Evolutionary conservation across 164 flowering plant species (phyloP).

Genomic region (Pachysandra terminalis): DNA sequence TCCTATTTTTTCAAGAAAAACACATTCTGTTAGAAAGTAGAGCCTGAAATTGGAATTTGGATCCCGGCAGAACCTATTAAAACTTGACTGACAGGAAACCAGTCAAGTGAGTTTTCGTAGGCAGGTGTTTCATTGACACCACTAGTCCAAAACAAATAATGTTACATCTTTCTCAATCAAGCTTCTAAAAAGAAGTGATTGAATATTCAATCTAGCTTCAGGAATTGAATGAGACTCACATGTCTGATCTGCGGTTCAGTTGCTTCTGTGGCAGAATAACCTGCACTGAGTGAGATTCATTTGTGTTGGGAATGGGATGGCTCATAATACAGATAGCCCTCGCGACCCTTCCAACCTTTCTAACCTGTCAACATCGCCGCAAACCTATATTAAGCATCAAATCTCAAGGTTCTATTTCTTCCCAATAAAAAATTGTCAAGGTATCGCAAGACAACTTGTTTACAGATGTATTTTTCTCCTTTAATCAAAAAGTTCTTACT

Average conservation of each 20-base stretch:
- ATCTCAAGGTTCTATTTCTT: background rate
- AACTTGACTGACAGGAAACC: background rate
- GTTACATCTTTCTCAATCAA: background rate
- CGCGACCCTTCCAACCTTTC: constrained; percentile 89
- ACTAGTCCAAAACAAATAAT: background rate
- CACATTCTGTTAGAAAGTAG: too few relatives aligned
- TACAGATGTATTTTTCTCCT: too few relatives aligned
- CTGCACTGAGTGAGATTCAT: constrained; percentile 84
- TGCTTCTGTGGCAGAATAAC: constrained; percentile 92
- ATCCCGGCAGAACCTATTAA: background rate
- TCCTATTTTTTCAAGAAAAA: too few relatives aligned
- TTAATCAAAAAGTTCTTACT: too few relatives aligned
- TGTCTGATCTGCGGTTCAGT: constrained; percentile 82
- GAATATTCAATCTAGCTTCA: background rate
- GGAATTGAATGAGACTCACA: constrained; percentile 46
- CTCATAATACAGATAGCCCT: constrained; percentile 97
- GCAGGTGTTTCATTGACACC: background rate
- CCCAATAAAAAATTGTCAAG: too few relatives aligned
- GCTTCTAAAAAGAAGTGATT: background rate
- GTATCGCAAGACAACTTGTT: too few relatives aligned
- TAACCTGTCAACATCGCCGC: constrained; percentile 48
- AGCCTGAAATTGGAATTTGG: too few relatives aligned
- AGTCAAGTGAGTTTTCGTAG: background rate
- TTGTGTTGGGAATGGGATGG: constrained; percentile 88
- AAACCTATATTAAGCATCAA: background rate